Percentiles rank a stretch among this genome's conserved stretches.
Conservation (phyloP, 768 basidiomycete species). For the Saitozyma sp. region DNA sequence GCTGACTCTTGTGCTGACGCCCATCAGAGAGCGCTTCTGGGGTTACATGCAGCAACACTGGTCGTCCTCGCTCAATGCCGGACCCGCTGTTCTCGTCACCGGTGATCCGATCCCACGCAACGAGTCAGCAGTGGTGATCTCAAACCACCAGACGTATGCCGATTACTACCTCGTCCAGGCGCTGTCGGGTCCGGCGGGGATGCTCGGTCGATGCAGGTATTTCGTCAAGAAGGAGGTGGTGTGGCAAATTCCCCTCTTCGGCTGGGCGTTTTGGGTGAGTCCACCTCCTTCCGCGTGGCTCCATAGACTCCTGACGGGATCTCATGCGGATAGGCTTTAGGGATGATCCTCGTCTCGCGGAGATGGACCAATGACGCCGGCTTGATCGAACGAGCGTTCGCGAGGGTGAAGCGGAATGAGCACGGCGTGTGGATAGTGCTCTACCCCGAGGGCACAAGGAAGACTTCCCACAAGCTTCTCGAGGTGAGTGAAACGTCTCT, state of each 20-base stretch:
- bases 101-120: constrained; percentile 29
- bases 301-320: neutral
- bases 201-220: constrained; percentile 36
- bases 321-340: constrained; percentile 4
- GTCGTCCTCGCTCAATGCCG: constrained; percentile 27
- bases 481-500: constrained; percentile 15
- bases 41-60: constrained; percentile 40
- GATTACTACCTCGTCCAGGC: constrained; percentile 37
- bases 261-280: constrained; percentile 36
- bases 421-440: constrained; percentile 38
- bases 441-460: constrained; percentile 40
- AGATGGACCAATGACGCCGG: constrained; percentile 34
- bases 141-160: constrained; percentile 36
- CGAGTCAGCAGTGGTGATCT: constrained; percentile 35
- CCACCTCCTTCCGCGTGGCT: neutral
- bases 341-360: constrained; percentile 41
- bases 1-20: neutral
- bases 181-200: constrained; percentile 24
- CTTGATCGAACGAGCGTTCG: constrained; percentile 32
- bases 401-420: constrained; percentile 23
- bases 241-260: constrained; percentile 34
- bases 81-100: constrained; percentile 9
- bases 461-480: constrained; percentile 27
- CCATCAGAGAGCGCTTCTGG: constrained; percentile 31
- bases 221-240: constrained; percentile 40